These are phyloP conservation scores for Neofusicoccum parvum DNA, from an alignment of 2,329 filamentous ascomycete genomes.

Conservation along the genomic window DNA sequence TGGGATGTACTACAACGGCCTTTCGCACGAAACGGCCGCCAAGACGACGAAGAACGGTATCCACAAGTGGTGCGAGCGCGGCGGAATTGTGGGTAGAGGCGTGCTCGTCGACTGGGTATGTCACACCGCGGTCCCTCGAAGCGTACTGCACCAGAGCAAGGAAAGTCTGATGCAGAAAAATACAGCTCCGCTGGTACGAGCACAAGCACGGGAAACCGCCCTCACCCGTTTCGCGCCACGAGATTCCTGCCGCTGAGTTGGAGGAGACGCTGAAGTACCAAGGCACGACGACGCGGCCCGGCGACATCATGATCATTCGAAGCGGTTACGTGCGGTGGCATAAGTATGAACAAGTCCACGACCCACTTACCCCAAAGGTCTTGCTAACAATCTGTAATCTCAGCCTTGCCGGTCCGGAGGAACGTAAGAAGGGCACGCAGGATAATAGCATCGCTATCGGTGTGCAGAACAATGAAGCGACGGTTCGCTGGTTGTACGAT, in stretches of 20 bases:
- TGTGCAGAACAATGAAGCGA: neutral
- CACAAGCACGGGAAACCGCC: conserved; percentile 3
- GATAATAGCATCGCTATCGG: neutral
- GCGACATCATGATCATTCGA: conserved; percentile 39
- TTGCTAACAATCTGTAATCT: neutral
- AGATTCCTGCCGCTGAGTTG: neutral
- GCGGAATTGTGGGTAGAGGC: conserved; percentile 35
- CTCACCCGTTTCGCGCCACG: neutral
- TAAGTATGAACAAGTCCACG: neutral
- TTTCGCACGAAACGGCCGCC: conserved; percentile 33
- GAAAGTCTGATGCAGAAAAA: neutral
- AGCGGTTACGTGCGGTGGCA: conserved; percentile 44
- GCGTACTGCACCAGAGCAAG: neutral
- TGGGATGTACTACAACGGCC: conserved; percentile 30
- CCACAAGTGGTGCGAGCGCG: conserved; percentile 40
- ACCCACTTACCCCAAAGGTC: neutral
- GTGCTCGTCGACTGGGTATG: conserved; percentile 3
- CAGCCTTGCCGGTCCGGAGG: neutral
- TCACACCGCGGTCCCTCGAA: neutral
- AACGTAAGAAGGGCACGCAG: neutral
- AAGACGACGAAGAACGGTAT: conserved; percentile 34
- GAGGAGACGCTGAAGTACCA: conserved; percentile 1
- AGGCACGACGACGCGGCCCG: conserved; percentile 26
- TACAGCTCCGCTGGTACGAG: conserved; percentile 6
- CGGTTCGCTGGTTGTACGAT: conserved; percentile 14